Conservation (phyloP, 805 yeast species). For the Wickerhamiella allomyrinae region DNA sequence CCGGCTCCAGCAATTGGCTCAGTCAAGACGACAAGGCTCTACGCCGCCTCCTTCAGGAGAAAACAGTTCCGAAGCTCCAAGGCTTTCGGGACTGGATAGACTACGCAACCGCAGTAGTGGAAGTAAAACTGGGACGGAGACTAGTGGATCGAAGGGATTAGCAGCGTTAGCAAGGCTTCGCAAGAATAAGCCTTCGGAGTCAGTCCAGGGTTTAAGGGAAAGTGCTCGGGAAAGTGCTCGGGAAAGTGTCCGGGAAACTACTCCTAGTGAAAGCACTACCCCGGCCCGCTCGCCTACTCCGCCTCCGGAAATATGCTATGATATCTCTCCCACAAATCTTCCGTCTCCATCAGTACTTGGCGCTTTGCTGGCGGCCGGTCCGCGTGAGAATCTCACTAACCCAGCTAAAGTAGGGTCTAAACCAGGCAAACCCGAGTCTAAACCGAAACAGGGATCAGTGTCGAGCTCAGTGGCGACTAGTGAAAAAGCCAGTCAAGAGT, state of each 20-base stretch:
- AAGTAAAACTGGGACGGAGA: not conserved
- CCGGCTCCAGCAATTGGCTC: not conserved
- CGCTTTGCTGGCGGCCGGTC: conserved; percentile 6
- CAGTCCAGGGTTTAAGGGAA: not conserved
- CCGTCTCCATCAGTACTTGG: conserved; percentile 6
- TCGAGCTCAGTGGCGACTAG: conserved; percentile 13
- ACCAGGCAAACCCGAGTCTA: too few relatives aligned
- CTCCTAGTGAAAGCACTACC: not conserved
- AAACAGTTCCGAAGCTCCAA: not conserved
- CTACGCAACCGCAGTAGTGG: not conserved
- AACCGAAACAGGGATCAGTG: too few relatives aligned
- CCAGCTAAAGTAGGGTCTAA: not conserved
- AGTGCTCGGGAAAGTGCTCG: not conserved
- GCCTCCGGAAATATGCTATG: not conserved
- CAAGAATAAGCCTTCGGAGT: not conserved
- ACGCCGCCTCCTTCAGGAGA: not conserved
- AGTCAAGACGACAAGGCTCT: not conserved
- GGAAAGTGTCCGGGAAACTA: not conserved
- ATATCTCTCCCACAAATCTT: not conserved
- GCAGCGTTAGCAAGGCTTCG: not conserved
- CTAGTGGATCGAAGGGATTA: not conserved
- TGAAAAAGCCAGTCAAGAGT: conserved; percentile 30
- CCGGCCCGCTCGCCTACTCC: not conserved
- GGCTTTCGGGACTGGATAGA: not conserved
- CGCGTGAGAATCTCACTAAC: not conserved